These are phyloP conservation scores for Biscogniauxia marginata DNA, from an alignment of 2,329 filamentous ascomycete species.

Conservation along the genomic window DNA sequence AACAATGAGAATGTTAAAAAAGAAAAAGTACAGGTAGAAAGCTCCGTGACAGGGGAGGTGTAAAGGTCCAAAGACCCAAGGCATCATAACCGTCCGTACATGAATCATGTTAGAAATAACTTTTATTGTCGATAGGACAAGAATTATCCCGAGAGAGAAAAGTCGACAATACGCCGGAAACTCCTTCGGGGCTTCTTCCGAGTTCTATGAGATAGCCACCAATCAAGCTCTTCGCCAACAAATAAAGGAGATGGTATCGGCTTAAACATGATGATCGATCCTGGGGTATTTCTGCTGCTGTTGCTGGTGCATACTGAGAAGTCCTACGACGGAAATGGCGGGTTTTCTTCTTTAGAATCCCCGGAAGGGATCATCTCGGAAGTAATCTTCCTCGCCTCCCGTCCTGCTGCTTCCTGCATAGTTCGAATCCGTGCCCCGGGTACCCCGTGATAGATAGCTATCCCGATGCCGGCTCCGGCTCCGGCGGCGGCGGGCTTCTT, in stretches of 20 bases:
- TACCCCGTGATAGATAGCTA: conserved; percentile 47
- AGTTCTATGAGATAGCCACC: neutral
- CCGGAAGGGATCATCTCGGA: conserved; percentile 60
- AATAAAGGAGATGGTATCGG: neutral
- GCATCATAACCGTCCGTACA: neutral
- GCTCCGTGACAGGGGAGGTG: neutral
- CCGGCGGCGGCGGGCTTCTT: conserved; percentile 50
- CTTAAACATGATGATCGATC: neutral
- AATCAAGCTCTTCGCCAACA: neutral
- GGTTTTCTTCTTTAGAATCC: conserved; percentile 47
- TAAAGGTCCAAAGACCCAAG: neutral
- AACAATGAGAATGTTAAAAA: neutral
- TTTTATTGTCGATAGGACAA: neutral
- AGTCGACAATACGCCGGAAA: neutral
- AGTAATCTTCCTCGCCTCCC: conserved; percentile 55
- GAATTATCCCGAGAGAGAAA: neutral
- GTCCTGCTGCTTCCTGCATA: conserved; percentile 47
- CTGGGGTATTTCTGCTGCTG: neutral
- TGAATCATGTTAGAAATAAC: neutral
- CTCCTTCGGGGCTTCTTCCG: neutral
- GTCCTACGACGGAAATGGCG: neutral
- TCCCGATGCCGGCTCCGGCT: conserved; percentile 56
- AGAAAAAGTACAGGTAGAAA: neutral
- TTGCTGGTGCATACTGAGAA: no score
- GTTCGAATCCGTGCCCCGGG: conserved; percentile 47